Conservation (phyloP, 2,329 filamentous ascomycete genomes). For the Tolypocladium cylindrosporum region DNA sequence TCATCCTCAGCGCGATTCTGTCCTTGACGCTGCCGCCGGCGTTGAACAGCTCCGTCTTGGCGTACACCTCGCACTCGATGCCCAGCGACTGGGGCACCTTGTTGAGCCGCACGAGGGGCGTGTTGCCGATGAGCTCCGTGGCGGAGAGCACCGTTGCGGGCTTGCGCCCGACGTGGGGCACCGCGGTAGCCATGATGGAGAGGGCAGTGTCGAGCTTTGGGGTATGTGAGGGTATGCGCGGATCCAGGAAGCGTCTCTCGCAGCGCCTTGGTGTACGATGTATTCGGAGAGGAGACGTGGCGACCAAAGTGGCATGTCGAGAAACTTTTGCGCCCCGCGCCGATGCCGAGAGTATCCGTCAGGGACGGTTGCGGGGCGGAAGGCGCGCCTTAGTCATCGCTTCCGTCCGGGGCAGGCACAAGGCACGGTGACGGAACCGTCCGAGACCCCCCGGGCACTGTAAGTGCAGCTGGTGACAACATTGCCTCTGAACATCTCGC, state of each 20-base stretch:
- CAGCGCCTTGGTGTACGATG: not conserved
- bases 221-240: not conserved
- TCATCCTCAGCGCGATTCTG: conserved; percentile 92
- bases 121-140: conserved; percentile 86
- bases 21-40: conserved; percentile 92
- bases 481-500: not conserved
- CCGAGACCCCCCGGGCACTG: not conserved
- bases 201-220: not conserved
- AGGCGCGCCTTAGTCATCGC: not conserved
- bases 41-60: conserved; percentile 89
- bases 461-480: not conserved
- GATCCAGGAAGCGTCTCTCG: not conserved
- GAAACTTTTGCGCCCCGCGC: conserved; percentile 10
- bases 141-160: conserved; percentile 47
- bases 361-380: not conserved
- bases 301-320: not conserved
- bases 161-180: conserved; percentile 21
- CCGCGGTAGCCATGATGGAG: conserved; percentile 7
- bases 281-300: not conserved
- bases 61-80: conserved; percentile 81
- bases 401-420: not conserved
- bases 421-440: not conserved
- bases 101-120: conserved; percentile 89
- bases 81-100: conserved; percentile 85
- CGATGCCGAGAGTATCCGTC: conserved; percentile 19